Evolutionary conservation across 192 early-diverging fungal genomes (phyloP).

Genomic region (Kappamyces sp.): DNA sequence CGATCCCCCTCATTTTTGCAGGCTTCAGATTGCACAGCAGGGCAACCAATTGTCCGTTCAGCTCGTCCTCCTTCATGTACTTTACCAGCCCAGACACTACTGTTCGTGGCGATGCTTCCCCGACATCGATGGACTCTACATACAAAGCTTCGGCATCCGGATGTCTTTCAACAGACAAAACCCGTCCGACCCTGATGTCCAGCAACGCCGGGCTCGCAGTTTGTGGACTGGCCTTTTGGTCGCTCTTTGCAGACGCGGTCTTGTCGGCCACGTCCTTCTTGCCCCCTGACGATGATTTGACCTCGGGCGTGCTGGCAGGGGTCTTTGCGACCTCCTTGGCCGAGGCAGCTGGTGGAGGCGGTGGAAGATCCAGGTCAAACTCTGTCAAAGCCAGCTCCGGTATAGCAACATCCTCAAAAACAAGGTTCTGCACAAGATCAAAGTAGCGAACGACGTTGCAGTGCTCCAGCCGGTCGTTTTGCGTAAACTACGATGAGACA

Average conservation of each 20-base stretch:
- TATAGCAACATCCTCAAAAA: slow-evolving; percentile 10
- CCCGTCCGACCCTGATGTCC: slow-evolving; percentile 85
- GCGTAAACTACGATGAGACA: slow-evolving; percentile 6
- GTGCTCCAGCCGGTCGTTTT: slow-evolving; percentile 5
- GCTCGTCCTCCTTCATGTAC: slow-evolving; percentile 69
- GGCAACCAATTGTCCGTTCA: slow-evolving; percentile 31
- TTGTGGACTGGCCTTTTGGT: slow-evolving; percentile 30
- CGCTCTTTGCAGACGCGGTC: slow-evolving; percentile 34
- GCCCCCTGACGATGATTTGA: too few relatives aligned
- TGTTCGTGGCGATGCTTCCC: slow-evolving; percentile 66
- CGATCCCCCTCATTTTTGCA: slow-evolving; percentile 81
- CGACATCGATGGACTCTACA: slow-evolving; percentile 84
- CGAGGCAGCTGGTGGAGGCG: neutral
- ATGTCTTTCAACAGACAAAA: slow-evolving; percentile 73
- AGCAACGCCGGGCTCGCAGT: slow-evolving; percentile 54
- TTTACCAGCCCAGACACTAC: slow-evolving; percentile 89
- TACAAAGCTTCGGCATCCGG: slow-evolving; percentile 87
- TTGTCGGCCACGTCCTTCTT: slow-evolving; percentile 34
- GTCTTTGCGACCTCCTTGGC: slow-evolving; percentile 4
- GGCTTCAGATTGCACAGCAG: slow-evolving; percentile 92
- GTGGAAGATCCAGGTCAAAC: slow-evolving; percentile 10
- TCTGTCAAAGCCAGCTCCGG: neutral
- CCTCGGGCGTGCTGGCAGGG: neutral
- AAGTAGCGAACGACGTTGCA: slow-evolving; percentile 24
- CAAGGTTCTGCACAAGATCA: slow-evolving; percentile 23